Evolutionary conservation across 1,284 basidiomycete genomes (phyloP), one percentile per base, ranked within the genome.

Genomic region (Laetiporus sulphureus): DNA sequence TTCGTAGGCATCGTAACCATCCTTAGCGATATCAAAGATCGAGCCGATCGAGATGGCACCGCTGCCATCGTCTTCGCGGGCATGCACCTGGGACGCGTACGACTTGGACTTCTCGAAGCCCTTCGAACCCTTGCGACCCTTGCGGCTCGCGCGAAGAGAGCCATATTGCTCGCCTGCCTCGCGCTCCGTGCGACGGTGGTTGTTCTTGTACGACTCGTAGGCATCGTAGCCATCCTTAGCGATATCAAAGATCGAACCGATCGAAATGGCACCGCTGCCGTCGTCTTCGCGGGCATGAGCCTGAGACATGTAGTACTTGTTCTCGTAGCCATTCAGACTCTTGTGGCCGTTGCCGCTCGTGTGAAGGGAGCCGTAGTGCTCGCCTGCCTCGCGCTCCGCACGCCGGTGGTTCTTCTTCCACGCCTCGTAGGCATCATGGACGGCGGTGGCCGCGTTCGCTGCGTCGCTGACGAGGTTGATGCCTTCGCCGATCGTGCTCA

Each of bases 391-490:
- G n/a, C n/a, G n/a, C 25, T 13, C 7, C 8, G 8, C 13, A 13
- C 33, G 33, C 4, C 33, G 33, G 33, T 35, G 33, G 33, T 21
- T 35, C 7, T 37, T 23, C 24, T 37, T 37, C 22, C 20, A 37
- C 11, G 22, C 12, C 19, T 33, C 15, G 15, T 18, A 24, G 5
- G 32, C 32, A 13, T 25, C 35, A 10, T 33, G 25, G 21, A 35
- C 12, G 16, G 6, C n/a, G 15, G 19, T 5, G 21, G 15, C 39
- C 16, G 32, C 39, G 23, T 33, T 25, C 13, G 39, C 39, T 21
- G 13, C 23, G 39, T 41, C 7, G 23, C 4, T 11, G 39, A 40
- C 30, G 27, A 34, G n/a, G 3, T 32, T 40, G n/a, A n/a, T n/a
- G n/a, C n/a, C n/a, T n/a, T n/a, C n/a, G n/a, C n/a, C n/a, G n/a